These are phyloP conservation scores for Nakazawaea ambrosiae DNA, from an alignment of 805 yeast genomes.

Conservation along the genomic window DNA sequence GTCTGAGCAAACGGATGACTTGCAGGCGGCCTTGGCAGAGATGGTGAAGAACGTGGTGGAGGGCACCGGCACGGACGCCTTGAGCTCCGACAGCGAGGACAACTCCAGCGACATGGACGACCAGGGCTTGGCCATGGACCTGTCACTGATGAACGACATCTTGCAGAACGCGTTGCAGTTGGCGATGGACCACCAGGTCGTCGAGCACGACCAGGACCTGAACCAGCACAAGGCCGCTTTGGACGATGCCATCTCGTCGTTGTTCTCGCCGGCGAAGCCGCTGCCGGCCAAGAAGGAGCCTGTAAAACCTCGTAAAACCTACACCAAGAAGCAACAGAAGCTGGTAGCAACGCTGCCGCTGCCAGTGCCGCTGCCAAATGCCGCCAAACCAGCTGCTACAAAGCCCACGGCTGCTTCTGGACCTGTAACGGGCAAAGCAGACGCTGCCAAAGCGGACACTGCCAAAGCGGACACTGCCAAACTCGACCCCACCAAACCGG, in stretches of 20 bases:
- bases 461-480: background rate
- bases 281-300: background rate
- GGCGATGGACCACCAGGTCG: constrained; percentile 47
- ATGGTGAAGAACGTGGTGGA: constrained; percentile 51
- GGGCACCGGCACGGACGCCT: constrained; percentile 14
- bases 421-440: background rate
- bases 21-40: constrained; percentile 47
- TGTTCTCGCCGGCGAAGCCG: constrained; percentile 2
- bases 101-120: constrained; percentile 1
- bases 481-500: background rate
- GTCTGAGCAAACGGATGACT: constrained; percentile 22
- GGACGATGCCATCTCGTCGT: constrained; percentile 9
- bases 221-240: constrained; percentile 7
- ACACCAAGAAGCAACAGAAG: background rate
- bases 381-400: background rate
- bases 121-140: constrained; percentile 37
- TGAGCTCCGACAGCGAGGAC: constrained; percentile 6
- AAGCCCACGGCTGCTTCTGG: background rate
- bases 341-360: background rate
- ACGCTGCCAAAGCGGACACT: background rate
- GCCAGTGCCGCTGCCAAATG: background rate
- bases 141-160: constrained; percentile 54
- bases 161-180: constrained; percentile 70
- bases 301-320: background rate
- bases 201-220: constrained; percentile 3